phyloP scores from a whole-genome alignment of 441 rosid genomes.

The Isatis lusitanica region DNA sequence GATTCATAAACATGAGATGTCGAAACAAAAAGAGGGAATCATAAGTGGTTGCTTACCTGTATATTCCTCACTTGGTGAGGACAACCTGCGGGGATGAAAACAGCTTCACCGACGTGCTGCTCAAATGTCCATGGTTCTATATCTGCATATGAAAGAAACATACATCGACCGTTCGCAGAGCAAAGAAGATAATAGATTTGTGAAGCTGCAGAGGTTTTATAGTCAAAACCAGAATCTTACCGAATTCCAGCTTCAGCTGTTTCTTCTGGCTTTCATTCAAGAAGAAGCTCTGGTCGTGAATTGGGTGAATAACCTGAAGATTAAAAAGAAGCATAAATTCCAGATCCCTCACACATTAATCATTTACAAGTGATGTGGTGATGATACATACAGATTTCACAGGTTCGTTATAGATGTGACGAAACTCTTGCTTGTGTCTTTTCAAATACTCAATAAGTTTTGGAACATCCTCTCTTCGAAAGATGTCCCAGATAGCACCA shows the following conservation, averaged over 20 bases:
- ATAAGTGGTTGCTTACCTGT: constrained; percentile 44
- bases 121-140: constrained; percentile 94
- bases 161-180: background rate
- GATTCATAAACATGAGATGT: background rate
- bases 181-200: background rate
- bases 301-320: constrained; percentile 71
- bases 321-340: background rate
- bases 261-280: constrained; percentile 65
- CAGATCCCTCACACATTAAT: background rate
- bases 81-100: constrained; percentile 94
- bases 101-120: constrained; percentile 84
- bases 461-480: constrained; percentile 83
- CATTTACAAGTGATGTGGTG: constrained; percentile 19
- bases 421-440: constrained; percentile 44
- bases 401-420: constrained; percentile 25
- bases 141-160: constrained; percentile 38
- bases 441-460: constrained; percentile 64
- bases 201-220: background rate
- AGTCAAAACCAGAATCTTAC: constrained; percentile 37
- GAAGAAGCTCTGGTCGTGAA: constrained; percentile 83
- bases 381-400: constrained; percentile 19
- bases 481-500: constrained; percentile 94
- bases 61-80: constrained; percentile 96
- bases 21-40: background rate
- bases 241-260: constrained; percentile 76